Evolutionary conservation across 73 alveolate genomes (phyloP).

Genomic region (Diophrys appendiculata): DNA sequence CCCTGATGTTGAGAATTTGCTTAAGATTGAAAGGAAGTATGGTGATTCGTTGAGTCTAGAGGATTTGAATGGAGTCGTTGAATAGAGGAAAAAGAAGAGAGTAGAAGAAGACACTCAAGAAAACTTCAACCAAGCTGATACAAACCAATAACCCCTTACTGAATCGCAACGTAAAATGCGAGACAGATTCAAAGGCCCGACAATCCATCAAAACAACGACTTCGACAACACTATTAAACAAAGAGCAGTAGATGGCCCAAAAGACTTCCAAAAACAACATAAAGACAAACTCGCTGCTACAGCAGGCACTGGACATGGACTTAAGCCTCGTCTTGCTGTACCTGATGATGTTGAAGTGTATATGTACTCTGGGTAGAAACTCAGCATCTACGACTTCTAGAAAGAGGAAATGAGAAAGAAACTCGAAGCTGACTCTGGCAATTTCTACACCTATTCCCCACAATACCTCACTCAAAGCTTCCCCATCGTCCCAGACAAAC

Average conservation of each 20-base stretch:
- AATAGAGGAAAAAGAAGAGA: conserved; percentile 27
- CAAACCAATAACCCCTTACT: background rate
- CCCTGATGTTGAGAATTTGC: conserved; percentile 46
- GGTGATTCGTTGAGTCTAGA: conserved; percentile 66
- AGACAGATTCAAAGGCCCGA: conserved; percentile 30
- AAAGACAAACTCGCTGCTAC: conserved; percentile 1
- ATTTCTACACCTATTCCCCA: conserved; percentile 64
- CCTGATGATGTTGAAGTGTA: conserved; percentile 72
- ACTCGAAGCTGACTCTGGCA: conserved; percentile 39
- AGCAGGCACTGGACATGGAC: conserved; percentile 15
- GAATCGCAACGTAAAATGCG: background rate
- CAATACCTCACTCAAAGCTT: conserved; percentile 58
- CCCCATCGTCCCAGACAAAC: conserved; percentile 71
- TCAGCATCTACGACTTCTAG: conserved; percentile 58
- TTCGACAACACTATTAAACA: conserved; percentile 9
- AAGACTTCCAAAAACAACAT: conserved; percentile 15
- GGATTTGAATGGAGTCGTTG: conserved; percentile 64
- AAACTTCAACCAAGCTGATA: background rate
- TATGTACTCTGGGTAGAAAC: conserved; percentile 66
- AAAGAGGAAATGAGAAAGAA: conserved; percentile 60
- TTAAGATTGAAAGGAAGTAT: conserved; percentile 70
- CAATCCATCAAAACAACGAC: conserved; percentile 7
- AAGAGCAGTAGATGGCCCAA: conserved; percentile 11
- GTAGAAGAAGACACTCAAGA: background rate
- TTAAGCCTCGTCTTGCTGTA: conserved; percentile 47